These are phyloP conservation scores for Schizonepeta tenuifolia DNA, from an alignment of 257 asterid species.

Conservation along the genomic window DNA sequence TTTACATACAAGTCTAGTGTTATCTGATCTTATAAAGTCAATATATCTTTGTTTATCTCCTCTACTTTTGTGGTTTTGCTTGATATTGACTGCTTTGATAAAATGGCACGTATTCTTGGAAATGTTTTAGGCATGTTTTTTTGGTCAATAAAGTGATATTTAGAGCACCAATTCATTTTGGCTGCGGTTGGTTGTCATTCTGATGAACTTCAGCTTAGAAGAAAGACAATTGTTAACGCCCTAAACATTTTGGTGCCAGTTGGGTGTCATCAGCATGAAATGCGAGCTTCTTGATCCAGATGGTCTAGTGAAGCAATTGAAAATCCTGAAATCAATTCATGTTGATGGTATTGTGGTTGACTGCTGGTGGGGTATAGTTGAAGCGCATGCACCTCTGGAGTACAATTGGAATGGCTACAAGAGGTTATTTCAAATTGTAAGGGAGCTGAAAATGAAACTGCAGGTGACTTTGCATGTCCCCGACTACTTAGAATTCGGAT, in stretches of 20 bases:
- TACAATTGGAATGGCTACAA: constrained; percentile 97
- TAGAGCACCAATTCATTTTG: constrained; percentile 27
- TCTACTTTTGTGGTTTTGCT: not conserved
- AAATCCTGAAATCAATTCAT: constrained; percentile 69
- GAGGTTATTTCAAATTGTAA: constrained; percentile 75
- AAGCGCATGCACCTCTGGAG: constrained; percentile 87
- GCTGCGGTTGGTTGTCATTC: constrained; percentile 27
- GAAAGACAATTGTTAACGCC: constrained; percentile 31
- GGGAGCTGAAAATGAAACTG: constrained; percentile 79
- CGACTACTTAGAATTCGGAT: constrained; percentile 22
- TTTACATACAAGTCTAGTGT: constrained; percentile 29
- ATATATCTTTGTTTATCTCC: constrained; percentile 19
- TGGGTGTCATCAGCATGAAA: constrained; percentile 84
- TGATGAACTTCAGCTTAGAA: constrained; percentile 27
- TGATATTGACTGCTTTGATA: constrained; percentile 15
- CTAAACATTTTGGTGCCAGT: constrained; percentile 56
- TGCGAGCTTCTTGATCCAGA: constrained; percentile 91
- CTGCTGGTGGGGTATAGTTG: constrained; percentile 99
- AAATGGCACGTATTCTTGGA: constrained; percentile 12
- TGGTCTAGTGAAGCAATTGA: constrained; percentile 81
- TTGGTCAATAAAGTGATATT: constrained; percentile 15
- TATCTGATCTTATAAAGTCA: constrained; percentile 19
- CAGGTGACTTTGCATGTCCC: constrained; percentile 58
- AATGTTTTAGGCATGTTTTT: constrained; percentile 23
- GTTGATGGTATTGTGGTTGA: constrained; percentile 87